Conservation (phyloP, 225 moss, liverwort and hornwort genomes). For the Takakia lepidozioides region DNA sequence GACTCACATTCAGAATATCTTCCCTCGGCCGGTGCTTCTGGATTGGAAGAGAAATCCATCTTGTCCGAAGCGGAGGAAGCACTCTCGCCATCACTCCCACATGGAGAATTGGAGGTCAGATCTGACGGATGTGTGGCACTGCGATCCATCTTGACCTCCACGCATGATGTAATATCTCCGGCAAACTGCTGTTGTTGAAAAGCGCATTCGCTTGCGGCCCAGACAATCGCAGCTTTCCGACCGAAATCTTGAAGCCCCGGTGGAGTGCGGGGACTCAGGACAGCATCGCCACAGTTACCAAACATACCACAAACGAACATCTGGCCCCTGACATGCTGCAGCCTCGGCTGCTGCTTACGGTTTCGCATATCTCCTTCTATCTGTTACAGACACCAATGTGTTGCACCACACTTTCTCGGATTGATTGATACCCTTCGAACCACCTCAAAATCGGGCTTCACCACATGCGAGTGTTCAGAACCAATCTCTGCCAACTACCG, state of each 20-base stretch:
- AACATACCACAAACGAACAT: constrained; percentile 53
- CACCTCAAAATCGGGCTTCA: no score
- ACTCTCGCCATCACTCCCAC: constrained; percentile 19
- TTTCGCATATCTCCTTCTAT: constrained; percentile 39
- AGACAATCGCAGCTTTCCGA: constrained; percentile 27
- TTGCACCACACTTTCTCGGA: no score
- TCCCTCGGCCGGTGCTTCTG: constrained; percentile 18
- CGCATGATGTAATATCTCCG: constrained; percentile 1
- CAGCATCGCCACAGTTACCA: constrained; percentile 50
- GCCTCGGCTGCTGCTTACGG: constrained; percentile 43
- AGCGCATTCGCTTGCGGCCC: constrained; percentile 25
- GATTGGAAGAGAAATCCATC: constrained; percentile 10
- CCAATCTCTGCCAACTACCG: no score
- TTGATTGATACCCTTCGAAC: no score
- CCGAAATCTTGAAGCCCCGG: constrained; percentile 20
- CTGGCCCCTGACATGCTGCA: constrained; percentile 53
- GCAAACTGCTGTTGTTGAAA: constrained; percentile 10
- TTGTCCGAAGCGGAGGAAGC: constrained; percentile 12
- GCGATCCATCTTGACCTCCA: constrained; percentile 17
- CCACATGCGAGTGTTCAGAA: no score
- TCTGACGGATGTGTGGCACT: constrained; percentile 8
- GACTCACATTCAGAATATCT: constrained; percentile 16
- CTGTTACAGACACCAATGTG: no score
- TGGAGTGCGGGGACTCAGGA: constrained; percentile 48
- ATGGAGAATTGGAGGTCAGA: constrained; percentile 17